Evolutionary conservation across 306 rosid genomes (phyloP).

Genomic region (Pueraria montana): DNA sequence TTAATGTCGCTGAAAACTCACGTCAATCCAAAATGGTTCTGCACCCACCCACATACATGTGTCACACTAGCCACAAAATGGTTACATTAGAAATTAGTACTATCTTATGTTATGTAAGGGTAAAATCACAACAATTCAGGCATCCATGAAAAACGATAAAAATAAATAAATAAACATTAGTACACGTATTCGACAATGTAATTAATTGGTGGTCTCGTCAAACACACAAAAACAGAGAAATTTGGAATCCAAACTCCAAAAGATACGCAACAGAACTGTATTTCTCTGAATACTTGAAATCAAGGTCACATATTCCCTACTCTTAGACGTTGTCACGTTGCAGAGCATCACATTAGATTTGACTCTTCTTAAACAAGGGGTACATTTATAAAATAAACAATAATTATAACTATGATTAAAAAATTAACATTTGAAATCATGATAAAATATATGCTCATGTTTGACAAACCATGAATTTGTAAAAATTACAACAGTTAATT

Average conservation of each 20-base stretch:
- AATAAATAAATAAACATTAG: not conserved
- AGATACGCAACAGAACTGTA: not conserved
- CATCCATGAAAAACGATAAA: not conserved
- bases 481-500: not conserved
- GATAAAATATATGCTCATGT: not conserved
- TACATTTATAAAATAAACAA: not conserved
- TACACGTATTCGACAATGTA: not conserved
- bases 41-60: not conserved
- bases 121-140: not conserved
- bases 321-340: too few species aligned
- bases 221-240: slow-evolving; percentile 7
- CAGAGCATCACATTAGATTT: not conserved
- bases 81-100: not conserved
- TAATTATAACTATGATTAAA: not conserved
- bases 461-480: not conserved
- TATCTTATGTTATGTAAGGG: not conserved
- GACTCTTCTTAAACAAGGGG: not conserved
- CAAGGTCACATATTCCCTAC: not conserved
- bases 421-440: not conserved
- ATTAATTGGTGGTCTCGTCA: not conserved
- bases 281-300: slow-evolving; percentile 19
- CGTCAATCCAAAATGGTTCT: slow-evolving; percentile 45
- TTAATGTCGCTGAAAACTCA: slow-evolving; percentile 45
- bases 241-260: slow-evolving; percentile 6
- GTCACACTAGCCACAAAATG: slow-evolving; percentile 10